phyloP scores from a whole-genome alignment of 352 stramenopile genomes.

The Phytopythium oedochilum region DNA sequence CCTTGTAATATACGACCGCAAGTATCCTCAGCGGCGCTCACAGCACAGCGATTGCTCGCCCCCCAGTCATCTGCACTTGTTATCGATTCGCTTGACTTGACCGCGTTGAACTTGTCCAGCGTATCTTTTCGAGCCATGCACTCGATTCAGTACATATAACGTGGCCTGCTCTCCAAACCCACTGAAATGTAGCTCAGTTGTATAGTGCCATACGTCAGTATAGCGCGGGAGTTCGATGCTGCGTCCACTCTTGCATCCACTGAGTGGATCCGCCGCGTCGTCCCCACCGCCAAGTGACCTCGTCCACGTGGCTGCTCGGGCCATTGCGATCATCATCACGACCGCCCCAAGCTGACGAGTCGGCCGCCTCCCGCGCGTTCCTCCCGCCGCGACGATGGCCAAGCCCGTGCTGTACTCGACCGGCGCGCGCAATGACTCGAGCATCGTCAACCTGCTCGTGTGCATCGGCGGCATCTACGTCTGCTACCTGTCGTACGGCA shows the following conservation, averaged over 20 bases:
- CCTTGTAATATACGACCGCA: no score
- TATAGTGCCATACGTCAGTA: background rate
- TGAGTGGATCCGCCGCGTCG: background rate
- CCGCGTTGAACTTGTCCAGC: background rate
- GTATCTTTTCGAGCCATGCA: background rate
- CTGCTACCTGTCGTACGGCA: slow-evolving; percentile 91
- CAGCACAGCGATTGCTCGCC: no score
- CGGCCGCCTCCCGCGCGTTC: background rate
- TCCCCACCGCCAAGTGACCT: background rate
- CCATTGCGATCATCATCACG: slow-evolving; percentile 1
- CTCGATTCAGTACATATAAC: background rate
- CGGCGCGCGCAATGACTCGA: slow-evolving; percentile 37
- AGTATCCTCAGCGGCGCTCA: no score
- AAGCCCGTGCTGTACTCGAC: slow-evolving; percentile 41
- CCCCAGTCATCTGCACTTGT: no score
- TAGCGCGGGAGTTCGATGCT: background rate
- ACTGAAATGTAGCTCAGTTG: background rate
- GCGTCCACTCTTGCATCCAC: slow-evolving; percentile 2
- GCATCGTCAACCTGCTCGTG: slow-evolving; percentile 77
- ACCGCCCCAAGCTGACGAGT: no score
- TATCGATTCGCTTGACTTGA: no score
- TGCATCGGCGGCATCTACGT: slow-evolving; percentile 90
- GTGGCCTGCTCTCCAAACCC: background rate
- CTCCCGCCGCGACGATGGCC: slow-evolving; percentile 14
- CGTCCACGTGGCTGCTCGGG: slow-evolving; percentile 1